These are phyloP conservation scores for Suillus americanus DNA, from an alignment of 768 basidiomycete genomes.

Conservation along the genomic window DNA sequence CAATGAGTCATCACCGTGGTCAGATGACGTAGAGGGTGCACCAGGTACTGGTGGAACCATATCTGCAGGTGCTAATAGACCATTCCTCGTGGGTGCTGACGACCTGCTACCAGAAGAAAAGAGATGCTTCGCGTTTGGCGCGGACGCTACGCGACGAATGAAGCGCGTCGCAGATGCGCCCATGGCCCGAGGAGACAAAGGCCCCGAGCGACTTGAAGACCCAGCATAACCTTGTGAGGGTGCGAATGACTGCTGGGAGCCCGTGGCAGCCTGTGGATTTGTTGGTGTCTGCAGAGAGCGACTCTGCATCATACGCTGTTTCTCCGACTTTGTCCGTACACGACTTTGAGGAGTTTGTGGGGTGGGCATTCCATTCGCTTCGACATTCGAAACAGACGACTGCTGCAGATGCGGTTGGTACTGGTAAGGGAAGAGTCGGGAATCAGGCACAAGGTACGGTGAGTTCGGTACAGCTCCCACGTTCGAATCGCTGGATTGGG, in stretches of 20 bases:
- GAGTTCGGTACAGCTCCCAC: constrained; percentile 31
- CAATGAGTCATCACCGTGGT: constrained; percentile 66
- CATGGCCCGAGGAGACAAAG: constrained; percentile 68
- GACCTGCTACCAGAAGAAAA: constrained; percentile 65
- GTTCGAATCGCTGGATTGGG: constrained; percentile 73
- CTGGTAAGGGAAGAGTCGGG: constrained; percentile 13
- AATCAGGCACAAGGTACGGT: constrained; percentile 29
- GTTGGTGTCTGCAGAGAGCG: constrained; percentile 37
- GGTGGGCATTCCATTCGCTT: constrained; percentile 19
- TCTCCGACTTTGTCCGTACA: constrained; percentile 47
- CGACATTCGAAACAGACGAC: constrained; percentile 11
- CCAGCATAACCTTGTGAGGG: constrained; percentile 27
- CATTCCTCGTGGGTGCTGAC: constrained; percentile 67
- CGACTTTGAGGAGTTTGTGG: constrained; percentile 26
- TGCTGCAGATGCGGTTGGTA: constrained; percentile 12
- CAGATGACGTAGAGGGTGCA: constrained; percentile 46
- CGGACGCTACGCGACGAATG: constrained; percentile 92
- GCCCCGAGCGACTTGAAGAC: constrained; percentile 40
- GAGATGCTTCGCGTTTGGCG: constrained; percentile 93
- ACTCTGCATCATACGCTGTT: constrained; percentile 47
- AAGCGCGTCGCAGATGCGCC: constrained; percentile 81
- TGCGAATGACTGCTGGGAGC: constrained; percentile 43
- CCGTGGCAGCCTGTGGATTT: constrained; percentile 29
- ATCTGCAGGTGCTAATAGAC: constrained; percentile 72
- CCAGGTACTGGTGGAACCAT: constrained; percentile 55